Percentiles rank a stretch among this genome's conserved stretches.
Conservation (phyloP, 805 yeast species). For the Tanozyma kutaoensis region DNA sequence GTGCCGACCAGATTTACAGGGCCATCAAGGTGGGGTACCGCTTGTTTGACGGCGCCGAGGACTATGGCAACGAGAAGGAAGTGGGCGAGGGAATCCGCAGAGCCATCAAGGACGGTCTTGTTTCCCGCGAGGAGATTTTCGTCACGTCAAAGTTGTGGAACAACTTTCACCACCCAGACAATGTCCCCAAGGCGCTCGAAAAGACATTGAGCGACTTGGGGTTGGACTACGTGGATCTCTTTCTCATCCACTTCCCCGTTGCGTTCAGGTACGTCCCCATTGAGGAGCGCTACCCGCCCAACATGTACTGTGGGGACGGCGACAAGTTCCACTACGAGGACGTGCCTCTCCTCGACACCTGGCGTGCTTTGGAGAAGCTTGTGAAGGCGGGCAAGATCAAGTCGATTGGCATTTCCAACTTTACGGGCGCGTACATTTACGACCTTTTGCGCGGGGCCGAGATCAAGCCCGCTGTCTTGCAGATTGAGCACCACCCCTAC, state of each 20-base stretch:
- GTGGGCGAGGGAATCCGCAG: slow-evolving; percentile 52
- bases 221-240: slow-evolving; percentile 70
- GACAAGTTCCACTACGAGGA: slow-evolving; percentile 36
- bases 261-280: slow-evolving; percentile 74
- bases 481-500: slow-evolving; percentile 89
- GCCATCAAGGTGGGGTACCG: slow-evolving; percentile 49
- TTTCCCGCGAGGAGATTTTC: slow-evolving; percentile 62
- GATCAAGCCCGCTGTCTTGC: slow-evolving; percentile 68
- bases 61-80: slow-evolving; percentile 60
- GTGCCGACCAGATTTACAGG: slow-evolving; percentile 40
- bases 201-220: slow-evolving; percentile 57
- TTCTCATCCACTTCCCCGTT: slow-evolving; percentile 84
- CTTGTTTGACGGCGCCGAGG: slow-evolving; percentile 58
- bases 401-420: slow-evolving; percentile 77
- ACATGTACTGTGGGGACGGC: slow-evolving; percentile 48
- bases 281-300: slow-evolving; percentile 71
- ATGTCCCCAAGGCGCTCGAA: slow-evolving; percentile 53
- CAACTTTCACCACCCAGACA: slow-evolving; percentile 64
- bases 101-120: slow-evolving; percentile 61
- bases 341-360: slow-evolving; percentile 63
- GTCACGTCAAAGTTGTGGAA: slow-evolving; percentile 85
- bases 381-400: slow-evolving; percentile 52
- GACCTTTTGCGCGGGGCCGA: slow-evolving; percentile 59
- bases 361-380: slow-evolving; percentile 61
- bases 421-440: slow-evolving; percentile 50